These are phyloP conservation scores for Leccinum griseonigrum DNA, from an alignment of 1,284 basidiomycete species.

Conservation along the genomic window DNA sequence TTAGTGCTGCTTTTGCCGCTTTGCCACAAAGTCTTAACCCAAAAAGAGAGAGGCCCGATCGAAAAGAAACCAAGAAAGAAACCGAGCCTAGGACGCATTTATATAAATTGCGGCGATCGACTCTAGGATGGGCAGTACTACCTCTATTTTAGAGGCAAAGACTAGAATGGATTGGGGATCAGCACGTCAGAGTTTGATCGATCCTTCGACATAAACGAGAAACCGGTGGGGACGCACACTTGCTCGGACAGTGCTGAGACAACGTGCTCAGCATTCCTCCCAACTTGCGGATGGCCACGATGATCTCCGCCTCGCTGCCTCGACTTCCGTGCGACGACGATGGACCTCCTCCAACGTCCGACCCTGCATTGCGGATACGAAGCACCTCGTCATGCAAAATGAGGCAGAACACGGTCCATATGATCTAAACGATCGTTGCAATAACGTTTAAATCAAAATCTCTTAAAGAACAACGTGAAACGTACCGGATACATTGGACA, in stretches of 20 bases:
- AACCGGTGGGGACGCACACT: conserved; percentile 8
- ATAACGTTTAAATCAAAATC: not conserved
- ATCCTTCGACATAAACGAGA: not conserved
- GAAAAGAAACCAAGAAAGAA: not conserved
- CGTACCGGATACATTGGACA: conserved; percentile 22
- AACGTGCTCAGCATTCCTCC: conserved; percentile 17
- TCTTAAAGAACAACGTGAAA: not conserved
- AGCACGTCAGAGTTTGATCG: not conserved
- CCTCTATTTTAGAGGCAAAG: conserved; percentile 26
- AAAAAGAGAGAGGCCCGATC: not conserved
- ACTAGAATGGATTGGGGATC: conserved; percentile 12
- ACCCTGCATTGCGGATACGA: conserved; percentile 11
- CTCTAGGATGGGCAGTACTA: conserved; percentile 23
- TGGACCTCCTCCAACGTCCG: not conserved
- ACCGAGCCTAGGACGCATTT: not conserved
- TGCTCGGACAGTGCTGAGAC: conserved; percentile 19
- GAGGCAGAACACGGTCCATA: conserved; percentile 26
- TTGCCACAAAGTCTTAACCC: not conserved
- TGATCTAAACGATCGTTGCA: conserved; percentile 11
- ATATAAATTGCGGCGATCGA: conserved; percentile 13
- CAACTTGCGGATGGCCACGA: conserved; percentile 17
- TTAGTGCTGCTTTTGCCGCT: not conserved
- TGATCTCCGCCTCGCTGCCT: conserved; percentile 13
- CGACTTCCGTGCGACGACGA: not conserved
- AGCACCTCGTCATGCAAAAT: conserved; percentile 22